Conservation (phyloP, 208 protist species). For the Leishmania gerbilli region DNA sequence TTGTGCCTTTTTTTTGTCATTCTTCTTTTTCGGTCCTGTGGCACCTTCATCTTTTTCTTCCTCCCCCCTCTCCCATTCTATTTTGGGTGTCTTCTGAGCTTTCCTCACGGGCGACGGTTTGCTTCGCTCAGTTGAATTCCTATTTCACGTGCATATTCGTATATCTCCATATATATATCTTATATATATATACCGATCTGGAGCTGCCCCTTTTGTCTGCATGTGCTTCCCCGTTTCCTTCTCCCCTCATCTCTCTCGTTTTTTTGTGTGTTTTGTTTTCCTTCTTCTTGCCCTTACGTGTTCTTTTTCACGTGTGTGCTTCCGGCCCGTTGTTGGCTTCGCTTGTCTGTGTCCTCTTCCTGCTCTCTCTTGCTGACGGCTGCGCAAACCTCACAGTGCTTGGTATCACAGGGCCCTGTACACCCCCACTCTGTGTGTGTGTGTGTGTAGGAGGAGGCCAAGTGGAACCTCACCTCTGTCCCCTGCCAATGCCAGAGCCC, state of each 20-base stretch:
- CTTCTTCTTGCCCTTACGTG: not conserved
- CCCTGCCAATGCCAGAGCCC: not conserved
- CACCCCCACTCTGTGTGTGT: not conserved
- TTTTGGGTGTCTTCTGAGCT: conserved; percentile 1
- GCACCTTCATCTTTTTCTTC: not conserved
- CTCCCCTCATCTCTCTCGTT: not conserved
- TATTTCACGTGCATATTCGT: not conserved
- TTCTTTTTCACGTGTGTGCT: not conserved
- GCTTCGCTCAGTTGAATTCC: not conserved
- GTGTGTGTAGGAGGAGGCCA: not conserved
- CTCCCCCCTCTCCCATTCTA: not conserved
- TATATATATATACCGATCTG: not conserved
- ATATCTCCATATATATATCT: not conserved
- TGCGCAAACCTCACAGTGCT: not conserved
- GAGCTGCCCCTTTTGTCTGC: not conserved
- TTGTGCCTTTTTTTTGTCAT: not conserved
- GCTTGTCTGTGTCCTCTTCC: not conserved
- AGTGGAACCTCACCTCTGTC: no score
- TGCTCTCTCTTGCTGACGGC: not conserved
- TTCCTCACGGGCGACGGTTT: not conserved
- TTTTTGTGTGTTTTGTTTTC: not conserved
- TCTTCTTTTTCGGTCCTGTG: not conserved
- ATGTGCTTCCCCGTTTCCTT: not conserved
- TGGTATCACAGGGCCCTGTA: not conserved
- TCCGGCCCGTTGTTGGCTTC: not conserved